Evolutionary conservation across 1,284 basidiomycete genomes (phyloP).

Genomic region (Gomphus sp.): DNA sequence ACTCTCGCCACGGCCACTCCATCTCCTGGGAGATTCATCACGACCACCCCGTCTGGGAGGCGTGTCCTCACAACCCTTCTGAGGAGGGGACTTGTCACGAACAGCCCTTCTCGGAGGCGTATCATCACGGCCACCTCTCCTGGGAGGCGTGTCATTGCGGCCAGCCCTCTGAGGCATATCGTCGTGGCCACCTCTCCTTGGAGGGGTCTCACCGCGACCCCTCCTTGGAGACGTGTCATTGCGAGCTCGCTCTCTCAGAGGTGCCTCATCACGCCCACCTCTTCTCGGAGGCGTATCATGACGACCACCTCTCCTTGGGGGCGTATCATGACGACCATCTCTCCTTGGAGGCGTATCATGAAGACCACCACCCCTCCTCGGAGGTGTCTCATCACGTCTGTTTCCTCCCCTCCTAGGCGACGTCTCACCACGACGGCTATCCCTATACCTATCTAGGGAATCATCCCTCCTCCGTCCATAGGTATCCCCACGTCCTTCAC

Average conservation of each 20-base stretch:
- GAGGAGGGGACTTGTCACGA: not conserved
- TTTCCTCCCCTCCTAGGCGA: not conserved
- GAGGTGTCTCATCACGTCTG: slow-evolving; percentile 2
- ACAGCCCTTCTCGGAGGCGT: not conserved
- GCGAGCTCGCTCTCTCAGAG: slow-evolving; percentile 6
- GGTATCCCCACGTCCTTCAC: slow-evolving; percentile 17
- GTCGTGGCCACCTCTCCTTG: slow-evolving; percentile 2
- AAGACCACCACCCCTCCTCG: not conserved
- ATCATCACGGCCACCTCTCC: not conserved
- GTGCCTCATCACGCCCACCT: slow-evolving; percentile 12
- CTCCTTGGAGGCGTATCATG: too few relatives aligned
- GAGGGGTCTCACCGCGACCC: slow-evolving; percentile 13
- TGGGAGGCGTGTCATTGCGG: not conserved
- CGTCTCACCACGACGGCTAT: not conserved
- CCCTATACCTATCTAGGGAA: slow-evolving; percentile 4
- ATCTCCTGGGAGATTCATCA: not conserved
- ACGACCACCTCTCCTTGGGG: slow-evolving; percentile 6
- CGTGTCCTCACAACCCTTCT: not conserved
- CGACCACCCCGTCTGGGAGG: not conserved
- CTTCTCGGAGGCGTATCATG: slow-evolving; percentile 12
- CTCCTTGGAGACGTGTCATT: not conserved
- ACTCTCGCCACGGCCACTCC: slow-evolving; percentile 9
- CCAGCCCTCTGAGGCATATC: not conserved
- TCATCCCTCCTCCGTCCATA: slow-evolving; percentile 22
- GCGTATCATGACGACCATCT: not conserved